Evolutionary conservation across 257 asterid species (phyloP).

Genomic region (Solanum chaucha): DNA sequence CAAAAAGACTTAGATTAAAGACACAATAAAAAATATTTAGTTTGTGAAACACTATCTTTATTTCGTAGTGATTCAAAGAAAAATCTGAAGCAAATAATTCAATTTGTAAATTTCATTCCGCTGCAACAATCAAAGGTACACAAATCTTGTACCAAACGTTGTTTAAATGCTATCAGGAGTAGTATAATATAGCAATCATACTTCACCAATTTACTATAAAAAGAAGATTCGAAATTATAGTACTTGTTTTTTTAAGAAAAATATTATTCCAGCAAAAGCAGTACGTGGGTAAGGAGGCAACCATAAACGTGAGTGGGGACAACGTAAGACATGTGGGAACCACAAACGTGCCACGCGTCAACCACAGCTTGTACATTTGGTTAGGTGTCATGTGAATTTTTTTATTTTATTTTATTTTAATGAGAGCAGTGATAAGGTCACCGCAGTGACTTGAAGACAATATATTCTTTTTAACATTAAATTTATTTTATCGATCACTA

Average conservation of each 20-base stretch:
- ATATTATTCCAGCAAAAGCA: not conserved
- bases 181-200: too few relatives aligned
- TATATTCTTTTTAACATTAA: not conserved
- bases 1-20: too few relatives aligned
- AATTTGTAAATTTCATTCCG: too few relatives aligned
- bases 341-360: conserved; percentile 22
- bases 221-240: not conserved
- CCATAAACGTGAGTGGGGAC: not conserved
- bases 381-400: conserved; percentile 8
- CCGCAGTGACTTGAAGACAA: not conserved
- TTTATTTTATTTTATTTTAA: not conserved
- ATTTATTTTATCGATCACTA: too few relatives aligned
- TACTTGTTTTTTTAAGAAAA: not conserved
- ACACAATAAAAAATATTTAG: too few relatives aligned
- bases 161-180: too few relatives aligned
- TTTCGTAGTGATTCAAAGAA: too few relatives aligned
- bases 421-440: not conserved
- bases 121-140: too few relatives aligned
- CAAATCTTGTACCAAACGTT: too few relatives aligned
- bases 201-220: not conserved
- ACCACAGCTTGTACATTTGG: not conserved
- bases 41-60: too few relatives aligned
- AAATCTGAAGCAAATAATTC: too few relatives aligned
- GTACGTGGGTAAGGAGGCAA: conserved; percentile 5
- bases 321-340: not conserved